phyloP scores from a whole-genome alignment of 805 yeast genomes.

The Nakazawaea siamensis region DNA sequence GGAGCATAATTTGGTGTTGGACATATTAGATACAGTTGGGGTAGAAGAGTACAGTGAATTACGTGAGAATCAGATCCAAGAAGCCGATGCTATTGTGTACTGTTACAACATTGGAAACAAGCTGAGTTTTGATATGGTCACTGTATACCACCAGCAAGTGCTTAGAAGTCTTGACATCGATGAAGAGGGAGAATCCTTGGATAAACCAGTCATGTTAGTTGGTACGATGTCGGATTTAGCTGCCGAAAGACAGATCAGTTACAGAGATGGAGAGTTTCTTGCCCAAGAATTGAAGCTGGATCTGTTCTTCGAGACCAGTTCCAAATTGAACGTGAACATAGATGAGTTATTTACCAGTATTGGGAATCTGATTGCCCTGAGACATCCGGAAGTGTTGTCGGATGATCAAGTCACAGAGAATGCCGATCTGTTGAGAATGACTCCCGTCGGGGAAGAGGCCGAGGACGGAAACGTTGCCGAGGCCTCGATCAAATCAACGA shows the following conservation, averaged over 20 bases:
- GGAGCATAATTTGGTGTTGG: constrained; percentile 23
- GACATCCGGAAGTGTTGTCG: too few species aligned
- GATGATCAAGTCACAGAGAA: too few species aligned
- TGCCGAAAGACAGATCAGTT: constrained; percentile 64
- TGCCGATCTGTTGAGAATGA: too few species aligned
- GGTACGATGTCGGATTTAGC: constrained; percentile 78
- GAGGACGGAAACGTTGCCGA: too few species aligned
- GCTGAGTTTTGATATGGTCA: constrained; percentile 31
- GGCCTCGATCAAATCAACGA: too few species aligned
- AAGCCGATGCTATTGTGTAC: constrained; percentile 41
- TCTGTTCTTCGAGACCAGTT: constrained; percentile 65
- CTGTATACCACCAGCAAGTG: constrained; percentile 49
- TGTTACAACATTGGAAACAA: constrained; percentile 43
- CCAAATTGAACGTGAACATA: constrained; percentile 67
- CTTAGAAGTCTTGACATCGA: constrained; percentile 59
- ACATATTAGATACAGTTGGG: constrained; percentile 83
- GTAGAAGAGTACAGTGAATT: constrained; percentile 41
- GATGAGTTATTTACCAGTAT: constrained; percentile 66
- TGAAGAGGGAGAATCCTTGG: too few species aligned
- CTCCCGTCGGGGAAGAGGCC: too few species aligned
- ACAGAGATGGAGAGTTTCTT: constrained; percentile 39
- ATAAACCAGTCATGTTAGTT: constrained; percentile 39
- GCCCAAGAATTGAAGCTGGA: constrained; percentile 20
- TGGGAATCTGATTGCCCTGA: too few species aligned
- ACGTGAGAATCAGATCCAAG: constrained; percentile 12